Conservation (phyloP, 1,284 basidiomycete species). For the Cystobasidium slooffiae region DNA sequence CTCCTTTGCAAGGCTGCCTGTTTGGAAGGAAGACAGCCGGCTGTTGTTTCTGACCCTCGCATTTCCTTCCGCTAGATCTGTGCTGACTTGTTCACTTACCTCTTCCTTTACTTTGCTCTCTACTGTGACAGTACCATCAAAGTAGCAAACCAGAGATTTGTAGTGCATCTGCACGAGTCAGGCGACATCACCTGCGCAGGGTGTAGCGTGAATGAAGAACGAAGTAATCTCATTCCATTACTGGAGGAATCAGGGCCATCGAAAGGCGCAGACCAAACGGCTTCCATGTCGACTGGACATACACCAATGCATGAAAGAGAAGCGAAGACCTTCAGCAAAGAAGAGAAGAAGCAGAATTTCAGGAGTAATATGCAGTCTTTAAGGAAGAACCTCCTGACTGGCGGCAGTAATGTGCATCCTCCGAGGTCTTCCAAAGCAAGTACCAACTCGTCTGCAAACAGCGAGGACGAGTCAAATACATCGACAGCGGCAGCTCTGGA, state of each 20-base stretch:
- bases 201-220: neutral
- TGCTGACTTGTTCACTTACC: slow-evolving; percentile 5
- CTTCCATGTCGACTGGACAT: neutral
- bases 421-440: neutral
- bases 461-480: neutral
- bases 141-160: slow-evolving; percentile 39
- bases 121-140: slow-evolving; percentile 32
- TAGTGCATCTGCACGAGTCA: slow-evolving; percentile 27
- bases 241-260: neutral
- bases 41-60: neutral
- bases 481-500: neutral
- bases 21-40: neutral
- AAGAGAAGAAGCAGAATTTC: slow-evolving; percentile 36
- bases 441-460: neutral
- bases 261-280: neutral
- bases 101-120: neutral
- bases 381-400: slow-evolving; percentile 7
- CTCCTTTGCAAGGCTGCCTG: no score
- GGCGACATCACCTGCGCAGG: slow-evolving; percentile 1
- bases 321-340: slow-evolving; percentile 33
- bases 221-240: slow-evolving; percentile 27
- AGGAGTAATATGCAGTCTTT: slow-evolving; percentile 25
- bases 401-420: neutral
- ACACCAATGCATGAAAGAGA: slow-evolving; percentile 16
- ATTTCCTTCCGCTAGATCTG: no score